A percentile compares a stretch with the other conserved stretches of the same genome.
These are phyloP conservation scores for Potentilla sterilis DNA, from an alignment of 306 rosid species.

Conservation along the genomic window DNA sequence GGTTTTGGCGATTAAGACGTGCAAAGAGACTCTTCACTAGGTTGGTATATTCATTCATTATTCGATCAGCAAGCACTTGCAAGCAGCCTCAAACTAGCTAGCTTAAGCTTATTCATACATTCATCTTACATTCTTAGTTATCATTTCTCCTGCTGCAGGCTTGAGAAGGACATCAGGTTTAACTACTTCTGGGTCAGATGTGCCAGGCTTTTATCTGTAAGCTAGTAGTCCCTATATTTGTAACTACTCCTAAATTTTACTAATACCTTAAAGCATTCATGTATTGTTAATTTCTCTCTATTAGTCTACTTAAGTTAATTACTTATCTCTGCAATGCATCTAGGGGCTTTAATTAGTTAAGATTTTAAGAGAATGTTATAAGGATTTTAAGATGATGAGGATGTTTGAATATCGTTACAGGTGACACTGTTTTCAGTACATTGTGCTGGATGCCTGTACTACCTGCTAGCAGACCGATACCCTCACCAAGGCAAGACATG, in stretches of 20 bases:
- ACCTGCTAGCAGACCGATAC: constrained; percentile 68
- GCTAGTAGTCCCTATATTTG: constrained; percentile 11
- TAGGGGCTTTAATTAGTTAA: not conserved
- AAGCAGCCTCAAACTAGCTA: not conserved
- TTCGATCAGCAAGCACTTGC: not conserved
- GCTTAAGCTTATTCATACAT: too few species aligned
- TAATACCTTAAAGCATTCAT: not conserved
- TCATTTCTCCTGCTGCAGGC: constrained; percentile 45
- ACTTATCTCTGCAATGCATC: not conserved
- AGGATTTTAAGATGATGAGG: not conserved
- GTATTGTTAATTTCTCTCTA: not conserved
- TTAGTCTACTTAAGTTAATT: too few species aligned
- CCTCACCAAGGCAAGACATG: constrained; percentile 77
- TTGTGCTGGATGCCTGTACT: constrained; percentile 84
- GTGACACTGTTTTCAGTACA: constrained; percentile 71
- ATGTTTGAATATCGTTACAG: constrained; percentile 25
- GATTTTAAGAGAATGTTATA: not conserved
- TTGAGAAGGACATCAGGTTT: constrained; percentile 95
- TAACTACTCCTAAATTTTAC: not conserved
- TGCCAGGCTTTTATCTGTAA: constrained; percentile 71
- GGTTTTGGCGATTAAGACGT: constrained; percentile 82
- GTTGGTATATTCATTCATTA: constrained; percentile 23
- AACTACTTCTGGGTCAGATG: constrained; percentile 84
- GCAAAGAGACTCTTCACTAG: constrained; percentile 83
- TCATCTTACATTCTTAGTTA: not conserved